A percentile compares a stretch with the other conserved stretches of the same genome.
These are phyloP conservation scores for Fusarium phyllophilum DNA, from an alignment of 2,329 filamentous ascomycete genomes.

Conservation along the genomic window DNA sequence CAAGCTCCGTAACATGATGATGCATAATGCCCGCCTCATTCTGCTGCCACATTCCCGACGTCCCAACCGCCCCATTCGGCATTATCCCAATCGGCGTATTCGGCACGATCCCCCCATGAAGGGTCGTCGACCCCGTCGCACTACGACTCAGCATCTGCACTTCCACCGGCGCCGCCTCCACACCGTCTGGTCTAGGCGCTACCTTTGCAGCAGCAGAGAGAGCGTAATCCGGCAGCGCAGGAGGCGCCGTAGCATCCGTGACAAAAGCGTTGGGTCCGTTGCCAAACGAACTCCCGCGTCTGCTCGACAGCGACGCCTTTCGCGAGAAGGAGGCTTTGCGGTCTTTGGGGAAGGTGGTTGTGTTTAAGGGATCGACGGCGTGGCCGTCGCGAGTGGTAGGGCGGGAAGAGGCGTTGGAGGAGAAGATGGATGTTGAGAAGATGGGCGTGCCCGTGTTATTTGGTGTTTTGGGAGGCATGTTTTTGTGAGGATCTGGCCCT, in stretches of 20 bases:
- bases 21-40: slow-evolving; percentile 62
- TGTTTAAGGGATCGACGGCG: slow-evolving; percentile 38
- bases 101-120: slow-evolving; percentile 32
- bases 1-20: slow-evolving; percentile 81
- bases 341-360: slow-evolving; percentile 54
- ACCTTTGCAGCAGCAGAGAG: slow-evolving; percentile 61
- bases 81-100: slow-evolving; percentile 18
- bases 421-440: slow-evolving; percentile 52
- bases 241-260: slow-evolving; percentile 60
- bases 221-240: slow-evolving; percentile 65
- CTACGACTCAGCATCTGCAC: slow-evolving; percentile 58
- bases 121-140: slow-evolving; percentile 49
- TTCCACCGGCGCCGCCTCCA: slow-evolving; percentile 46
- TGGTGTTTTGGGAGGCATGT: slow-evolving; percentile 42
- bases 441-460: slow-evolving; percentile 46
- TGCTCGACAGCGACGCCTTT: slow-evolving; percentile 62
- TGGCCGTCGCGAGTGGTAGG: slow-evolving; percentile 53
- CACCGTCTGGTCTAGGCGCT: slow-evolving; percentile 38
- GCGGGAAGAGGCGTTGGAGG: slow-evolving; percentile 46
- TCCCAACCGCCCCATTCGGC: slow-evolving; percentile 36
- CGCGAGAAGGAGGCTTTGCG: slow-evolving; percentile 64
- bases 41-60: slow-evolving; percentile 49
- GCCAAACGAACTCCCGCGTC: slow-evolving; percentile 54
- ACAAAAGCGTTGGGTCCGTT: slow-evolving; percentile 50
- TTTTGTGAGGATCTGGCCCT: background rate